Conservation (phyloP, 805 yeast species). For the Nakazawaea anatomiae region DNA sequence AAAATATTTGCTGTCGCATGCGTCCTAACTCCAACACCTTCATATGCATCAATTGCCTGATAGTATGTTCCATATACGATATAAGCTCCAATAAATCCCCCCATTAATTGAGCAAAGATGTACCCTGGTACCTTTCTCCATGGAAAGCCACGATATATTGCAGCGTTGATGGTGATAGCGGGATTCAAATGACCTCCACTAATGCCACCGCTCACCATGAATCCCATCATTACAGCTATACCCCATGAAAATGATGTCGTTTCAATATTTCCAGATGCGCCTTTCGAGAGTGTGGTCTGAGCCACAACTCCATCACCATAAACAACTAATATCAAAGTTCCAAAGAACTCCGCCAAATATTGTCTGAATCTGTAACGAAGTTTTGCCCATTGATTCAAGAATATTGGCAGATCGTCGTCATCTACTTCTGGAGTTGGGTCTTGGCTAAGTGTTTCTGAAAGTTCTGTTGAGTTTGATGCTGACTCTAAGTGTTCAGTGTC, state of each 20-base stretch:
- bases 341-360: conserved; percentile 46
- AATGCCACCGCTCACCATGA: conserved; percentile 44
- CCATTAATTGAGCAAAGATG: conserved; percentile 40
- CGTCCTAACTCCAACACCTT: conserved; percentile 25
- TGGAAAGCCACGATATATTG: conserved; percentile 46
- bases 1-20: conserved; percentile 37
- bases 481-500: too few species aligned
- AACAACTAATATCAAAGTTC: conserved; percentile 38
- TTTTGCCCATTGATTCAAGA: conserved; percentile 22
- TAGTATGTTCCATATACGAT: conserved; percentile 39
- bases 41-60: conserved; percentile 30
- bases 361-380: conserved; percentile 33
- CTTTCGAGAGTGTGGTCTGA: conserved; percentile 34
- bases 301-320: conserved; percentile 46
- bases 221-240: conserved; percentile 46
- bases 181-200: conserved; percentile 59
- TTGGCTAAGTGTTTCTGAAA: not conserved
- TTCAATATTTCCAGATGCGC: conserved; percentile 33
- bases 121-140: conserved; percentile 40
- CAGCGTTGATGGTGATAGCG: conserved; percentile 41
- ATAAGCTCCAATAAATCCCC: conserved; percentile 42
- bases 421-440: not conserved
- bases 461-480: too few species aligned
- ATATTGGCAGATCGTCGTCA: conserved; percentile 8
- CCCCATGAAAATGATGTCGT: conserved; percentile 48